phyloP scores from a whole-genome alignment of 148 eudicot genomes.

The Camellia sinensis region DNA sequence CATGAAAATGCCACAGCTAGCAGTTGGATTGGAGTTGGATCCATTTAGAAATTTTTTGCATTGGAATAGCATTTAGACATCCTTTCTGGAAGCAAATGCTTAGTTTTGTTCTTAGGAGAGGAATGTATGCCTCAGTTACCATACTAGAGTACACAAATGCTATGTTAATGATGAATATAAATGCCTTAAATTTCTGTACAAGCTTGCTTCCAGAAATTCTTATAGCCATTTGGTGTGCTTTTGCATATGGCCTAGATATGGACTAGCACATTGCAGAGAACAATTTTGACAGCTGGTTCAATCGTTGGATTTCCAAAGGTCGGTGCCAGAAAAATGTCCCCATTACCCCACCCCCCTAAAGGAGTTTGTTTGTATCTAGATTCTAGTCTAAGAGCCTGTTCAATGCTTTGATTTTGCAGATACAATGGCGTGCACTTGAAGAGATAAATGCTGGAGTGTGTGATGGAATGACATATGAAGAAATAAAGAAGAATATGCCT shows the following conservation, averaged over 20 bases:
- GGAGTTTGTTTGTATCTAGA: neutral
- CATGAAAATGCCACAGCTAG: neutral
- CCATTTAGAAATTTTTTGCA: neutral
- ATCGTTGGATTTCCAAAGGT: constrained; percentile 97
- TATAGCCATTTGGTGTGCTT: constrained; percentile 5
- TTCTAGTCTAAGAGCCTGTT: constrained; percentile 4
- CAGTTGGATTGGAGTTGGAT: constrained; percentile 4
- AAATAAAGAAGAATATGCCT: constrained; percentile 93
- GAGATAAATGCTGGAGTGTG: constrained; percentile 96
- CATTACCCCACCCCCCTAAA: too few relatives aligned
- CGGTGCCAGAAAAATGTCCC: constrained; percentile 6
- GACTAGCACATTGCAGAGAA: constrained; percentile 98
- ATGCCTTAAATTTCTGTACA: neutral
- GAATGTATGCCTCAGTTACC: neutral
- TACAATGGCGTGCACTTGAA: constrained; percentile 99
- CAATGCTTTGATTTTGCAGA: constrained; percentile 32
- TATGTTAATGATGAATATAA: neutral
- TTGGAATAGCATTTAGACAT: neutral
- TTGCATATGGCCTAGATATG: constrained; percentile 55
- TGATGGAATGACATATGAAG: constrained; percentile 97
- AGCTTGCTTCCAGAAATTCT: constrained; percentile 5
- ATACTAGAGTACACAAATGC: neutral
- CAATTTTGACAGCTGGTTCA: constrained; percentile 78
- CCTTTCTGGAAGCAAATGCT: neutral
- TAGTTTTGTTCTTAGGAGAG: neutral